Evolutionary conservation across 2,329 filamentous ascomycete species (phyloP).

Genomic region (Biscogniauxia mediterranea): DNA sequence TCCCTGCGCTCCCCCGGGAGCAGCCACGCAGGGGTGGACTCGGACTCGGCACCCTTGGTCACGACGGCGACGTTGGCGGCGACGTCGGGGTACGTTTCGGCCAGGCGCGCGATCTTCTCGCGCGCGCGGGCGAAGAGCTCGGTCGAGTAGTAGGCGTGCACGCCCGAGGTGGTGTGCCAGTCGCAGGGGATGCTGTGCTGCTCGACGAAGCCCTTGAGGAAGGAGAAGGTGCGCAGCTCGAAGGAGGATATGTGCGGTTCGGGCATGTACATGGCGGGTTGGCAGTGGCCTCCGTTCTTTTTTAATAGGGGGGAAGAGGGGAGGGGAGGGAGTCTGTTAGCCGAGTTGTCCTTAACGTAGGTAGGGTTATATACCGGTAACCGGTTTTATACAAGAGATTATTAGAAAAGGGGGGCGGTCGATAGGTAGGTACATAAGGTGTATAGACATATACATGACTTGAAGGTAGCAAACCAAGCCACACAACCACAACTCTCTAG

Average conservation of each 20-base stretch:
- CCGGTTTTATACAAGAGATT: neutral
- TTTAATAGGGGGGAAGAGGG: neutral
- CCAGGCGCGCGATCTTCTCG: conserved; percentile 49
- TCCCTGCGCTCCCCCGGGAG: conserved; percentile 26
- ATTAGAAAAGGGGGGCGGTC: neutral
- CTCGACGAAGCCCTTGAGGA: conserved; percentile 57
- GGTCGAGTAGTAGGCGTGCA: conserved; percentile 60
- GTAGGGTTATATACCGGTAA: no score
- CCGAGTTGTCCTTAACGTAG: no score
- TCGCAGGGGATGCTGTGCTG: conserved; percentile 64
- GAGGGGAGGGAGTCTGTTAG: conserved; percentile 8
- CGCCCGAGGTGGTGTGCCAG: conserved; percentile 62
- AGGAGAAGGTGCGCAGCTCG: conserved; percentile 66
- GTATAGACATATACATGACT: no score
- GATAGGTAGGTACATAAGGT: no score
- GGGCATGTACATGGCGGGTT: conserved; percentile 64
- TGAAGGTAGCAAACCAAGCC: no score
- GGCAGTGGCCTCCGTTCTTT: conserved; percentile 71
- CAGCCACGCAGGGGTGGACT: conserved; percentile 15
- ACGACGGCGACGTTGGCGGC: conserved; percentile 46
- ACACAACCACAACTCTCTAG: no score
- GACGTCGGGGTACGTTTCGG: conserved; percentile 54
- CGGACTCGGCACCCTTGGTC: conserved; percentile 24
- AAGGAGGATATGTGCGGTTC: conserved; percentile 64
- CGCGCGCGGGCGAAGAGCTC: conserved; percentile 53